These are phyloP conservation scores for Sclerotinia nivalis DNA, from an alignment of 2,329 filamentous ascomycete species.

Conservation along the genomic window DNA sequence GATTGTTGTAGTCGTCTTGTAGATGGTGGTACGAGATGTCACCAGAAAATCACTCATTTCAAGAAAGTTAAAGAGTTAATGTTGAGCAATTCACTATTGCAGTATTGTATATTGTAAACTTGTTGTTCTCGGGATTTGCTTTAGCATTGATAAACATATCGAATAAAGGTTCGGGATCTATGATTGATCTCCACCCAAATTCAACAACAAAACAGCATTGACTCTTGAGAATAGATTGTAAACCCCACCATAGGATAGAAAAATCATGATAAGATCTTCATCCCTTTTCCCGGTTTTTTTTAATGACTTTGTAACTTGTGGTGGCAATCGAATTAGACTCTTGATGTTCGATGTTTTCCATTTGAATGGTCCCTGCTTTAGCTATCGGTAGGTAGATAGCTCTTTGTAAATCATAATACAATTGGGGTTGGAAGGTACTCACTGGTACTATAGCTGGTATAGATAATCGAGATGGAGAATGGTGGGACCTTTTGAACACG, in stretches of 20 bases:
- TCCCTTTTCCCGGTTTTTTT: conserved; percentile 7
- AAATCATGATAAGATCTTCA: conserved; percentile 20
- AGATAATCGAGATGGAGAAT: no score
- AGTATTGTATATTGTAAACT: not conserved
- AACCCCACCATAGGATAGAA: conserved; percentile 1
- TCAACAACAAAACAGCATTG: conserved; percentile 6
- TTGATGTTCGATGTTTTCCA: not conserved
- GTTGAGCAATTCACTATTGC: not conserved
- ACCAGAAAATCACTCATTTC: not conserved
- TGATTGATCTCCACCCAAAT: not conserved
- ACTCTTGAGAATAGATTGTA: not conserved
- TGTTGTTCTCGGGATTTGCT: not conserved
- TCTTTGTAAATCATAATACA: no score
- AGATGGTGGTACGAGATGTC: not conserved
- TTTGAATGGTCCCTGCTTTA: not conserved
- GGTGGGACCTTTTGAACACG: no score
- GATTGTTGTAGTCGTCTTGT: not conserved
- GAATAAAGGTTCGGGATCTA: not conserved
- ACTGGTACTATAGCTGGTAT: no score
- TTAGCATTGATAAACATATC: not conserved
- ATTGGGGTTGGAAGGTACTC: no score
- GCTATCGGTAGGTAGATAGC: not conserved
- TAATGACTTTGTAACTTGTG: not conserved
- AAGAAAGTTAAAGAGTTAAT: not conserved
- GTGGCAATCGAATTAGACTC: conserved; percentile 5